Percentiles rank a stretch among this genome's conserved stretches.
phyloP scores from a whole-genome alignment of 345 rosid genomes.

The Reutealis trisperma region DNA sequence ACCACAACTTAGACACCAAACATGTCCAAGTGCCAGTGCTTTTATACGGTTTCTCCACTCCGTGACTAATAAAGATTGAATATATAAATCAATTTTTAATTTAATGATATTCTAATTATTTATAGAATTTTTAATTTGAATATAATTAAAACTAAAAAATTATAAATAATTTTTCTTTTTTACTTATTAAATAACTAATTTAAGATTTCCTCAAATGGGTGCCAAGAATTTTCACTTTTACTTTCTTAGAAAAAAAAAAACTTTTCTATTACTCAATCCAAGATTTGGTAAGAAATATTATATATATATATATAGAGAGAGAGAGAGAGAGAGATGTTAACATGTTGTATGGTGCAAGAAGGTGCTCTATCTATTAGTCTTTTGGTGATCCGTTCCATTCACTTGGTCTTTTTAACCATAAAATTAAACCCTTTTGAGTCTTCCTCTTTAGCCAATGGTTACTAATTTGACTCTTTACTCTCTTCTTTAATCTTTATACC shows the following conservation, averaged over 20 bases:
- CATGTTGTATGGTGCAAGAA: constrained; percentile 21
- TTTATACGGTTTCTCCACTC: no score
- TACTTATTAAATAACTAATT: no score
- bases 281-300: constrained; percentile 10
- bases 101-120: no score
- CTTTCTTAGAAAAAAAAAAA: constrained; percentile 14
- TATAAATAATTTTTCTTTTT: no score
- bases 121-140: no score
- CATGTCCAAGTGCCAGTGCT: no score
- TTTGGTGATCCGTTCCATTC: constrained; percentile 34
- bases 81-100: no score
- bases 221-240: constrained; percentile 14
- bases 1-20: no score
- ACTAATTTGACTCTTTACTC: neutral
- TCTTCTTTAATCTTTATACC: no score
- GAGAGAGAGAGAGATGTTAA: neutral
- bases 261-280: constrained; percentile 22
- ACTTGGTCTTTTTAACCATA: neutral
- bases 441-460: constrained; percentile 14
- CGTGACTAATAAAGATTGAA: no score
- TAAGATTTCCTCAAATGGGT: no score
- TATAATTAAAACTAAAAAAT: no score
- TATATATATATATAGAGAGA: neutral
- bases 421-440: constrained; percentile 8
- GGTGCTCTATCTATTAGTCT: constrained; percentile 33